phyloP scores from a whole-genome alignment of 257 asterid genomes.

The Hygrophila difformis region DNA sequence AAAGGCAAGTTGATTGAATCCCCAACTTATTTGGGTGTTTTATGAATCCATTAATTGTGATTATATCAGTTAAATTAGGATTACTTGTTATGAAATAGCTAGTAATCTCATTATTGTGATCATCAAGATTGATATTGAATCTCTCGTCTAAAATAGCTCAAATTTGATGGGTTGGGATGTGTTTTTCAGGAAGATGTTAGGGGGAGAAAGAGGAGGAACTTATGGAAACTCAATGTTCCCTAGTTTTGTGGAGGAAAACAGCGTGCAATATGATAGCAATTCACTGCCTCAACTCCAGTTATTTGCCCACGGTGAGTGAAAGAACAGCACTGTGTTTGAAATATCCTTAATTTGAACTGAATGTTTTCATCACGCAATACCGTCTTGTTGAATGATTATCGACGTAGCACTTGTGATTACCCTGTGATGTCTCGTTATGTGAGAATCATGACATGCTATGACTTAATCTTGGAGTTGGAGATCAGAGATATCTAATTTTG shows the following conservation, averaged over 20 bases:
- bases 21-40: conserved; percentile 14
- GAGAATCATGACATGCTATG: too few species aligned
- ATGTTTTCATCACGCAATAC: too few species aligned
- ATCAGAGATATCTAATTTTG: too few species aligned
- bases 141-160: conserved; percentile 6
- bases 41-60: conserved; percentile 14
- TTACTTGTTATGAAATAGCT: neutral
- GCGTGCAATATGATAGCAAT: conserved; percentile 27
- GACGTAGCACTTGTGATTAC: too few species aligned
- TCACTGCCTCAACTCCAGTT: conserved; percentile 58
- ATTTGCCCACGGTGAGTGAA: conserved; percentile 53
- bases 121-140: conserved; percentile 6
- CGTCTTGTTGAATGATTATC: too few species aligned
- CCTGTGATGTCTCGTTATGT: too few species aligned
- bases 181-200: conserved; percentile 49
- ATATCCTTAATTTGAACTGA: too few species aligned
- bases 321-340: too few species aligned
- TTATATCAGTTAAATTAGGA: neutral
- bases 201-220: conserved; percentile 42
- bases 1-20: conserved; percentile 1
- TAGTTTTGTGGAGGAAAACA: conserved; percentile 36
- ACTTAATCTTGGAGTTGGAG: too few species aligned
- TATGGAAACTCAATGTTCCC: conserved; percentile 35
- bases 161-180: conserved; percentile 16
- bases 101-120: neutral